These are phyloP conservation scores for Besnoitia besnoiti DNA, from an alignment of 169 alveolate species.

Conservation along the genomic window DNA sequence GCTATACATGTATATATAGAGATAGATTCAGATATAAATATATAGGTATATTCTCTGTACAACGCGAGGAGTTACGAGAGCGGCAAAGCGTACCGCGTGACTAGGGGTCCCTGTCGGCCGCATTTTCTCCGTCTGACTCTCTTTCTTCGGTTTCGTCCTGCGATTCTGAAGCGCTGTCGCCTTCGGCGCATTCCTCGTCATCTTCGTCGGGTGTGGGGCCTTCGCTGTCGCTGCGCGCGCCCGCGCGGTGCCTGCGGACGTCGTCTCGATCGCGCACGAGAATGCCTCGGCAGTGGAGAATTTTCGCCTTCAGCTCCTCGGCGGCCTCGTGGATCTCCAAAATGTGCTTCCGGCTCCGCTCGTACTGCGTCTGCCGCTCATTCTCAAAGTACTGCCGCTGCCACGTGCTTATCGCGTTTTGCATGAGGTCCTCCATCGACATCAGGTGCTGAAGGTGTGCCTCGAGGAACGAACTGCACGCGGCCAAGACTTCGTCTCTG, in stretches of 20 bases:
- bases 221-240: not conserved
- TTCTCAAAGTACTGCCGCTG: not conserved
- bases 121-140: no score
- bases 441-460: not conserved
- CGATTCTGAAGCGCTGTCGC: not conserved
- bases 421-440: conserved; percentile 17
- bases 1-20: no score
- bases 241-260: not conserved
- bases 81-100: no score
- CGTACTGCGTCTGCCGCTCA: not conserved
- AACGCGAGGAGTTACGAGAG: no score
- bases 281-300: not conserved
- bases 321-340: not conserved
- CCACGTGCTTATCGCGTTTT: not conserved
- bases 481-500: not conserved
- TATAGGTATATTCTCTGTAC: no score
- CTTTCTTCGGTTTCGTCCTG: no score
- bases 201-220: not conserved
- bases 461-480: not conserved
- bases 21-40: no score
- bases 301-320: not conserved
- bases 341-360: not conserved
- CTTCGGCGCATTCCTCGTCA: not conserved
- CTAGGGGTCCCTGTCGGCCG: no score
- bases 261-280: not conserved